phyloP scores from a whole-genome alignment of 495 filamentous ascomycete species.

The Lasiosphaeriaceae sp. region DNA sequence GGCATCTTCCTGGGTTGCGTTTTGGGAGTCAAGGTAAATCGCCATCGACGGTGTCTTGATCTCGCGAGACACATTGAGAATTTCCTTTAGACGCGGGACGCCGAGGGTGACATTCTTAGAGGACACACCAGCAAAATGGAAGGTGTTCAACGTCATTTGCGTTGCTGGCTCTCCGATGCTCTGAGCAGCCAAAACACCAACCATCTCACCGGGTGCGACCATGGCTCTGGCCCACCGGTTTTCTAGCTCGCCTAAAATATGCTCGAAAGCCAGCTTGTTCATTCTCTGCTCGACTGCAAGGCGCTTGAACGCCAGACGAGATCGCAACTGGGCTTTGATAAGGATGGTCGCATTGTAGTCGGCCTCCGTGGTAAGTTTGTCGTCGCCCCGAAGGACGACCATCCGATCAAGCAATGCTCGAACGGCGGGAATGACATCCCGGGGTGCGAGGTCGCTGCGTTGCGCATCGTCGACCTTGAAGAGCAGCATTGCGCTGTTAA shows the following conservation, averaged over 20 bases:
- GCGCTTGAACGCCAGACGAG: conserved; percentile 85
- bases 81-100: conserved; percentile 98
- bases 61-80: conserved; percentile 93
- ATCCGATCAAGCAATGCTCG: conserved; percentile 69
- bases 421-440: conserved; percentile 81
- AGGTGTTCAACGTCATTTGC: conserved; percentile 99
- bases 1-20: conserved; percentile 68
- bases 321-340: conserved; percentile 88
- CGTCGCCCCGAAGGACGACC: conserved; percentile 78
- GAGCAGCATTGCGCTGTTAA: conserved; percentile 81
- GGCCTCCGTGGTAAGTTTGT: conserved; percentile 77
- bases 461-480: conserved; percentile 83
- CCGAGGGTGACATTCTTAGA: conserved; percentile 99
- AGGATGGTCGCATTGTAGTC: conserved; percentile 82
- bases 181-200: conserved; percentile 94
- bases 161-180: conserved; percentile 98
- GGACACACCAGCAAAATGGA: conserved; percentile 99
- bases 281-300: conserved; percentile 78
- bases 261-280: conserved; percentile 88
- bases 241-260: conserved; percentile 89
- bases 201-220: conserved; percentile 95
- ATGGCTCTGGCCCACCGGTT: conserved; percentile 73
- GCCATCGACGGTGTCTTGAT: conserved; percentile 99
- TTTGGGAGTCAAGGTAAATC: conserved; percentile 68
- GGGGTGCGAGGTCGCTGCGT: conserved; percentile 86